These are phyloP conservation scores for Sporothrix euskadiensis DNA, from an alignment of 2,329 filamentous ascomycete species.

Conservation along the genomic window DNA sequence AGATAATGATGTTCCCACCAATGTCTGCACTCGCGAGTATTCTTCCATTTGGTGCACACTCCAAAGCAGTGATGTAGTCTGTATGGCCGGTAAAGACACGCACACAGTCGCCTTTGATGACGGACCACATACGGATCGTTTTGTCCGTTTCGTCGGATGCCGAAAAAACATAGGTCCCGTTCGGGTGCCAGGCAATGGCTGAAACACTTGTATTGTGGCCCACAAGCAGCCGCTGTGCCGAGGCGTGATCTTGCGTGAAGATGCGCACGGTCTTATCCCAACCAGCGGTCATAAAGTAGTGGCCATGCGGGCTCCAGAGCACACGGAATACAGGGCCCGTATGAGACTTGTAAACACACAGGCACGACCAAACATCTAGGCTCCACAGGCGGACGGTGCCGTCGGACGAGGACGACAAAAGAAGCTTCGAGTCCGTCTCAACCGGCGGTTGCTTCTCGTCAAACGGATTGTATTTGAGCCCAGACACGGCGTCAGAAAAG, in stretches of 20 bases:
- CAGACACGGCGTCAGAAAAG: slow-evolving; percentile 73
- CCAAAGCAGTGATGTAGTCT: slow-evolving; percentile 79
- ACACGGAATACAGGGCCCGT: slow-evolving; percentile 87
- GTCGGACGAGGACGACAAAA: slow-evolving; percentile 86
- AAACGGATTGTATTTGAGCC: slow-evolving; percentile 52
- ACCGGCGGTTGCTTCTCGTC: slow-evolving; percentile 49
- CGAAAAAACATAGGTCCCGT: slow-evolving; percentile 90
- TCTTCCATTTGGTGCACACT: slow-evolving; percentile 85
- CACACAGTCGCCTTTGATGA: slow-evolving; percentile 82
- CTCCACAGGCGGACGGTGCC: slow-evolving; percentile 91
- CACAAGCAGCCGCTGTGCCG: slow-evolving; percentile 81
- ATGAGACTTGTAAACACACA: slow-evolving; percentile 93
- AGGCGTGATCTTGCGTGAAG: slow-evolving; percentile 91
- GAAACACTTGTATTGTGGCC: slow-evolving; percentile 95
- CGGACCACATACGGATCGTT: slow-evolving; percentile 95
- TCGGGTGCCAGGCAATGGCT: slow-evolving; percentile 88
- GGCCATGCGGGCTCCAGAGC: slow-evolving; percentile 86
- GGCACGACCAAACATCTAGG: slow-evolving; percentile 84
- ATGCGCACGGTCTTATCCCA: slow-evolving; percentile 88
- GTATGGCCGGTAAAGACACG: slow-evolving; percentile 90
- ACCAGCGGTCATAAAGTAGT: slow-evolving; percentile 88
- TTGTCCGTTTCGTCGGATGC: slow-evolving; percentile 82
- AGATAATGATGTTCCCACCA: slow-evolving; percentile 86
- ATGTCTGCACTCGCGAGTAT: slow-evolving; percentile 89
- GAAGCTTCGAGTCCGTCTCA: slow-evolving; percentile 66